Base-by-base conservation (phyloP, 75 land plant genomes). In the Picea sitchensis region DNA sequence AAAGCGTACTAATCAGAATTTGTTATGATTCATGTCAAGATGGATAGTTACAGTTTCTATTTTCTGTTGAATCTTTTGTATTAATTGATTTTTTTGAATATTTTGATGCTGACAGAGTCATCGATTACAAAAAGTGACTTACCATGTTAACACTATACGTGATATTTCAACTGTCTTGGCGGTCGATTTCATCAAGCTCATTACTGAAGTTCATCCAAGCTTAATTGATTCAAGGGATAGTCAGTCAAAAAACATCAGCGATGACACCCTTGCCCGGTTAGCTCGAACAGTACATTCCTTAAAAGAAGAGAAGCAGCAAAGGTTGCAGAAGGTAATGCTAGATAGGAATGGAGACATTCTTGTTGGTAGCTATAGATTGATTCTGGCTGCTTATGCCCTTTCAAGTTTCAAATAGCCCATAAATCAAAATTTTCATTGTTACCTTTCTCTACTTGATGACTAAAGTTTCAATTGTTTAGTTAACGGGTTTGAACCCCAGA, bases 181-280 rank as follows among this genome's bases (percentile, higher is more conserved):
- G 8, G 32, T 88, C 75, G 91, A 91, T 75, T 84, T 86, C 79
- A 31, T 72, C 56, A 78, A 86, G 73, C 76, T 78, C 17, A 60
- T 91, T 13, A 79, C 56, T 62, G 88, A 88, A 59, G 82, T 91
- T 18, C 92, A 88, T 81, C 91, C 91, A 15, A 84, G 91, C 72
- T 82, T 91, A 72, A 80, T 44, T 47, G 84, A 84, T 80, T 74
- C 80, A 21, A 30, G 72, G 15, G 73, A 80, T 13, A 59, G 54
- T 51, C 84, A 86, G 13, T 18, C 86, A 80, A 91, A 81, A 72
- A 88, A 85, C 59, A 88, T 91, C 44, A 88, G 88, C 76, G 83
- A 91, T 83, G 92, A 86, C 14, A 91, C 92, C 4, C 78, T 91
- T 73, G 85, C 83, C n/a, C 79, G 80, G 75, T 82, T 91, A 18